Percentiles rank a stretch among this genome's conserved stretches.
Evolutionary conservation across 164 flowering plant species (phyloP).

Genomic region (Aristolochia fimbriata): DNA sequence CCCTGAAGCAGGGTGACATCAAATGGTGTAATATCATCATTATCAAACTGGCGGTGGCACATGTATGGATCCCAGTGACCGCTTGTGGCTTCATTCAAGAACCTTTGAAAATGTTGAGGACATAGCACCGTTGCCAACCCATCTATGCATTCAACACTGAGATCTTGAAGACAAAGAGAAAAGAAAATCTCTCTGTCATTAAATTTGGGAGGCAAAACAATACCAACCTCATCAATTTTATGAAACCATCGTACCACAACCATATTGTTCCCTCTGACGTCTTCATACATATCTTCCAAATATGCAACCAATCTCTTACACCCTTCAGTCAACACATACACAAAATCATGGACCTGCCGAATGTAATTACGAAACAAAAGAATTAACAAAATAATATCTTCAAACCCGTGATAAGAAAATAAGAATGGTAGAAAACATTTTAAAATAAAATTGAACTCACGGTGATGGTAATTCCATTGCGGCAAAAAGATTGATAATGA

Average conservation of each 20-base stretch:
- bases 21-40: constrained; percentile 54
- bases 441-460: constrained; percentile 32
- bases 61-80: constrained; percentile 41
- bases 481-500: constrained; percentile 59
- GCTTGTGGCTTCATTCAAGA: constrained; percentile 26
- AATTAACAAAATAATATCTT: not conserved
- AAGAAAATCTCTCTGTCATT: constrained; percentile 93
- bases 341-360: constrained; percentile 62
- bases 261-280: constrained; percentile 68
- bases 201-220: constrained; percentile 55
- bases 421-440: no score
- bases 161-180: constrained; percentile 94
- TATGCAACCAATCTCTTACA: constrained; percentile 66
- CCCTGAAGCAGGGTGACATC: constrained; percentile 68
- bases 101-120: constrained; percentile 64
- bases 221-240: constrained; percentile 88
- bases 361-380: not conserved
- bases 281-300: constrained; percentile 85
- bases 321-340: constrained; percentile 74
- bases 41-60: constrained; percentile 55
- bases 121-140: constrained; percentile 76
- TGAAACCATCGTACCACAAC: constrained; percentile 96
- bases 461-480: constrained; percentile 59
- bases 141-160: constrained; percentile 92
- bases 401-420: no score